Base-by-base conservation (phyloP, 257 asterid genomes). In the Petrea volubilis region DNA sequence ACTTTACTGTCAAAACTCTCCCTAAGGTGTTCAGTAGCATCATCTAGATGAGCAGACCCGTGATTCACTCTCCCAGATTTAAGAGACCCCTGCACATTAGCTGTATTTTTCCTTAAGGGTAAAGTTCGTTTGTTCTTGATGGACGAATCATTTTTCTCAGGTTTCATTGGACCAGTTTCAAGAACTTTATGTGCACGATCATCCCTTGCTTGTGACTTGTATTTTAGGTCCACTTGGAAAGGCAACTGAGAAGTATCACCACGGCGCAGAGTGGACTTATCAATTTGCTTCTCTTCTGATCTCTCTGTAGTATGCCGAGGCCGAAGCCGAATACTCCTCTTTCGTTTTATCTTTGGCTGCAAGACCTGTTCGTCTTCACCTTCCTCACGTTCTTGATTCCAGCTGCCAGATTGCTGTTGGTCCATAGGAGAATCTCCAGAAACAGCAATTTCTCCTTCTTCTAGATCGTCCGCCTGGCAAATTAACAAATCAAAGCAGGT, bases 351-450 rank as follows among this genome's bases (percentile, higher is more conserved):
- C 84, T 82, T 92, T 50, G 99, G 99, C 78, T 92, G 98, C 86
- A 90, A 78, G 25, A 92, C 99, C 86, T 92, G 99, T 78, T 95
- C 99, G 34, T 87, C 96, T 90, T 90, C 99, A 77, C 94, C 97
- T 80, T 92, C 98, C 41, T 95, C 98, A 28, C 96, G 97, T 43
- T 92, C 99, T 79, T 89, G 98, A 70, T 63, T 82, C 99, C 97
- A 95, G 83, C 99, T 95, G 70, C 99, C 95, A 79, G 99, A 91
- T 70, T 89, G 97, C 81, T 91, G 99, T 73, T 86, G 88, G 75
- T 91, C 96, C 74, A 88, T 78, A 25, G 80, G 96, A 73, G 98
- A 94, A 73, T 89, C 98, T 66, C 98, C 97, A 64, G 99, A 89
- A 36, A 62, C 73, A 59, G 93, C 97, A 85, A 94, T 94, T 82